These are phyloP conservation scores for Paramecium pentaurelia DNA, from an alignment of 73 alveolate genomes.

Conservation along the genomic window DNA sequence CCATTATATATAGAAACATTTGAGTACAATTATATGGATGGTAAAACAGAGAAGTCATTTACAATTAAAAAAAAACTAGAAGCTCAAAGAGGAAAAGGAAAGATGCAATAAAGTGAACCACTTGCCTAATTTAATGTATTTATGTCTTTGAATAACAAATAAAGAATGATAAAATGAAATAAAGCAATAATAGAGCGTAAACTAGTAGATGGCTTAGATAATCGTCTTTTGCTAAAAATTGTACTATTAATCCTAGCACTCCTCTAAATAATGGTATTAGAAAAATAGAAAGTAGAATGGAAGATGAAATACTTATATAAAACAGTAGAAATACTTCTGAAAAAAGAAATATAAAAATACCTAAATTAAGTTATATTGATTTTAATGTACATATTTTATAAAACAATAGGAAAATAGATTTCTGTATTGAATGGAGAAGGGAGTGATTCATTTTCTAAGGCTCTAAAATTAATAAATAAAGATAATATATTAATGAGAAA, in stretches of 20 bases:
- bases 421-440: neutral
- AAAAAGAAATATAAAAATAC: neutral
- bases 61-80: neutral
- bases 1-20: neutral
- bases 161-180: neutral
- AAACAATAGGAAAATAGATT: neutral
- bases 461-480: neutral
- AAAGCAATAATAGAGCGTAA: neutral
- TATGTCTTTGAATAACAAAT: neutral
- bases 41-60: neutral
- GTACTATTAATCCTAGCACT: neutral
- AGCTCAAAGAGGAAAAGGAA: neutral
- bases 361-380: neutral
- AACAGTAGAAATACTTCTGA: neutral
- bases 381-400: neutral
- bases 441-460: neutral
- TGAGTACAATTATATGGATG: neutral
- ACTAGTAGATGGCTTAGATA: neutral
- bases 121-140: neutral
- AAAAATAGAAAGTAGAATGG: neutral
- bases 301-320: neutral
- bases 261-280: neutral
- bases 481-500: neutral
- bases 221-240: neutral
- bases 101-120: conserved; percentile 4